These are phyloP conservation scores for Epichloe coenophiala DNA, from an alignment of 2,329 filamentous ascomycete genomes.

Conservation along the genomic window DNA sequence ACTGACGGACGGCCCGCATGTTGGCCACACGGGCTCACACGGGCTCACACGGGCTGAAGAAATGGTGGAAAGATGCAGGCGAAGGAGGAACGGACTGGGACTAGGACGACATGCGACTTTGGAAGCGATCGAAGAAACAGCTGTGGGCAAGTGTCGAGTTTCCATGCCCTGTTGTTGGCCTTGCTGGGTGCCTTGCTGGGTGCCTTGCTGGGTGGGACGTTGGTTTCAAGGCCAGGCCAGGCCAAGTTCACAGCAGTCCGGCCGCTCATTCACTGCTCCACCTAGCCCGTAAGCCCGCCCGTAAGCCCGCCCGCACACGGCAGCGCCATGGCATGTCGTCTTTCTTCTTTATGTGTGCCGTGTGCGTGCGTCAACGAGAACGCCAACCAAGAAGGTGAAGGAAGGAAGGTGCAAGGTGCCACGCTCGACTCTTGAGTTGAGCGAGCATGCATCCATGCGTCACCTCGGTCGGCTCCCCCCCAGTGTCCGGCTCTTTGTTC, in stretches of 20 bases:
- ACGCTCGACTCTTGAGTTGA: neutral
- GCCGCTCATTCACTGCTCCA: constrained; percentile 1
- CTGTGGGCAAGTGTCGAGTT: no score
- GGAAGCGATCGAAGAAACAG: no score
- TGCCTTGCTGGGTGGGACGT: no score
- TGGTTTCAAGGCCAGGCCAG: no score
- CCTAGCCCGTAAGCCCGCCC: neutral
- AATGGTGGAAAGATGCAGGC: neutral
- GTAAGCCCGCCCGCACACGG: neutral
- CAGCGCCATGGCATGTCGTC: no score
- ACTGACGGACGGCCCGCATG: neutral
- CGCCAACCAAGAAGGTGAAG: neutral
- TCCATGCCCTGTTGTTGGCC: no score
- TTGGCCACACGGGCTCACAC: neutral
- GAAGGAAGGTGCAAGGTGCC: neutral
- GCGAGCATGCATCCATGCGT: neutral
- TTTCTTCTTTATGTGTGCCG: neutral
- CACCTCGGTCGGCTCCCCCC: neutral
- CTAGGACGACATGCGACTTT: no score
- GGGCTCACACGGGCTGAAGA: neutral
- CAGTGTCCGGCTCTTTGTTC: no score
- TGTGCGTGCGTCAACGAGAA: neutral
- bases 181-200: no score
- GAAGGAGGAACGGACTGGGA: no score
- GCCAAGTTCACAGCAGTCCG: neutral